Base-by-base conservation (phyloP, 192 early-diverging fungal genomes). In the Haplosporangium gracile region DNA sequence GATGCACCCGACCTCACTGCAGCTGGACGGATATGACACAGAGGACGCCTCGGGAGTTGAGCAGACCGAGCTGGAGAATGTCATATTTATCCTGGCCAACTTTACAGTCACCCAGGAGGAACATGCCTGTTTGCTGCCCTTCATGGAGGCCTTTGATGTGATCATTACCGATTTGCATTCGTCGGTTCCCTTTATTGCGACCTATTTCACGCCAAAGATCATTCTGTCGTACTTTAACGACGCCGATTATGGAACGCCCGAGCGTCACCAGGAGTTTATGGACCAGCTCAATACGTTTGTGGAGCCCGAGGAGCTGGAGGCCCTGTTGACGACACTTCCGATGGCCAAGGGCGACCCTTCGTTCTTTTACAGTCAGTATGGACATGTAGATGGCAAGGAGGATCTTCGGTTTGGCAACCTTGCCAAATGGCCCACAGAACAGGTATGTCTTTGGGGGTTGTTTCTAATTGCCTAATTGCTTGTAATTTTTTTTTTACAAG, bases 341-440 rank as follows among this genome's bases (percentile, higher is more conserved):
- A n/a, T 22, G 20, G 40, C 87, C 18, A 82, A 81, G 29, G 87
- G 87, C 13, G 79, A 88, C 60, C 77, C 75, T 8, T 78, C 81
- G n/a, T 85, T 88, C 75, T 88, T 88, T 49, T 73, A 85, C 55
- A 82, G 63, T 39, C 87, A 88, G 51, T 88, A 88, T 42, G 87
- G 87, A 70, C 78, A 88, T 68, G 87, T 88, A 0, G 87, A 88
- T 32, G 87, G 87, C 11, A 42, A 84, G 22, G 87, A 88, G 47
- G 87, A 84, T 71, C 36, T 83, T 65, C 74, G 82, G 24, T 88
- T 84, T 26, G 87, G 82, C 7, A 80, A 81, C 38, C 69, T 88
- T 47, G 80, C 77, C 34, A 68, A 38, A 63, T 88, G 87, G 87
- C 87, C 87, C n/a, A 73, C 71, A 16, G 79, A 80, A 65, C 82